phyloP scores from a whole-genome alignment of 78 protist species.

The Cyanophora paradoxa region DNA sequence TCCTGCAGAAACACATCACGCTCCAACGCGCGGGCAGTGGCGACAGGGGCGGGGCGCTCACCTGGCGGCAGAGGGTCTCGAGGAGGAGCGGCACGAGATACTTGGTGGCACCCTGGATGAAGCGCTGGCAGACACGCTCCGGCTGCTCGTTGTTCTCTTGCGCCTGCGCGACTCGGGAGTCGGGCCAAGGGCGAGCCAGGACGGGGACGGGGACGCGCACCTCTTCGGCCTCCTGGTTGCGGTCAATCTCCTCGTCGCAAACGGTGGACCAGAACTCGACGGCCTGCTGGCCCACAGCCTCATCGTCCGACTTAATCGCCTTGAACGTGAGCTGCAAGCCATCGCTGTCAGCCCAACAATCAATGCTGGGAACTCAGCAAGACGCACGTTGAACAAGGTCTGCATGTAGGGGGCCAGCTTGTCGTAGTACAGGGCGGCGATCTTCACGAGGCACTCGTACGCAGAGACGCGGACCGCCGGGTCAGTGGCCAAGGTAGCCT shows the following conservation, averaged over 20 bases:
- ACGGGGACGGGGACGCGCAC: background rate
- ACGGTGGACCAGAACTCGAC: conserved; percentile 91
- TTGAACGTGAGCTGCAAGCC: conserved; percentile 48
- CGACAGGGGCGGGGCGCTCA: background rate
- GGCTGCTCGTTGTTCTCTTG: background rate
- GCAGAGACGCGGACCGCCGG: background rate
- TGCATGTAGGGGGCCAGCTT: conserved; percentile 58
- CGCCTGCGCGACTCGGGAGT: background rate
- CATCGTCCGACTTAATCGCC: conserved; percentile 51
- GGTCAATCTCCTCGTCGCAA: conserved; percentile 71
- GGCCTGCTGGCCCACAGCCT: conserved; percentile 70
- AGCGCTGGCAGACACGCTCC: background rate
- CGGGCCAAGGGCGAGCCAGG: background rate
- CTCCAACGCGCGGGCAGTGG: no score
- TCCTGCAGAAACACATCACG: conserved; percentile 16
- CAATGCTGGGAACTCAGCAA: background rate
- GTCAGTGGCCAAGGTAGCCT: background rate
- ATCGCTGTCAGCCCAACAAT: no score
- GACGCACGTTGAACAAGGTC: conserved; percentile 13
- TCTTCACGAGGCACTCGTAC: conserved; percentile 32
- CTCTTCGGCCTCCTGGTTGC: conserved; percentile 27
- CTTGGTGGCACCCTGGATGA: conserved; percentile 44
- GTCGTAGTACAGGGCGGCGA: conserved; percentile 67
- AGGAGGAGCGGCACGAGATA: conserved; percentile 47
- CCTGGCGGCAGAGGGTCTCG: conserved; percentile 46